Percentiles rank a stretch among this genome's conserved stretches.
Evolutionary conservation across 2,329 filamentous ascomycete species (phyloP).

Genomic region (Claviceps quebecensis): DNA sequence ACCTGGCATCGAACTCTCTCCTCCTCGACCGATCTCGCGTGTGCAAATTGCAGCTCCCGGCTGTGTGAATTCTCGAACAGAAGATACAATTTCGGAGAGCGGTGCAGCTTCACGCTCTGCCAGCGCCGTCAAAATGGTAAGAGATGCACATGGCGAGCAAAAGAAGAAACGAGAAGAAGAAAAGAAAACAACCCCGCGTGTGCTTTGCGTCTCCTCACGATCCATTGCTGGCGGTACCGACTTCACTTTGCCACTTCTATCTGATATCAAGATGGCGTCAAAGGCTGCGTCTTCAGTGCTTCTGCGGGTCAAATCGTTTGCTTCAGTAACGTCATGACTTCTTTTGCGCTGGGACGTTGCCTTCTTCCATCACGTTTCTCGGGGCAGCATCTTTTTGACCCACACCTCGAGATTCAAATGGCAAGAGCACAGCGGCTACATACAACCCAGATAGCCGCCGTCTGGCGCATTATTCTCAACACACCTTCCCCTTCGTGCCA

Average conservation of each 20-base stretch:
- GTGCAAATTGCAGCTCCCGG: slow-evolving; percentile 1
- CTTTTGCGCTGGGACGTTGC: not conserved
- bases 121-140: slow-evolving; percentile 7
- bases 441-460: not conserved
- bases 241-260: not conserved
- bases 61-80: slow-evolving; percentile 3
- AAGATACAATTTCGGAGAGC: not conserved
- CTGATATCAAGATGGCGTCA: not conserved
- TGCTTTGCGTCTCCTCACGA: slow-evolving; percentile 1
- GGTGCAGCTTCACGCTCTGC: slow-evolving; percentile 4
- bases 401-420: not conserved
- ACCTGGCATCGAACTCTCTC: not conserved
- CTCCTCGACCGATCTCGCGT: not conserved
- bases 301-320: not conserved
- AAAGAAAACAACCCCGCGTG: not conserved
- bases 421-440: not conserved
- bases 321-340: not conserved
- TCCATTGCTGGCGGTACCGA: not conserved
- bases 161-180: not conserved
- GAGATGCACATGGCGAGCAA: not conserved
- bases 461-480: not conserved
- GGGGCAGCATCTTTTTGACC: not conserved
- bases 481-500: not conserved
- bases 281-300: not conserved
- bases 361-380: not conserved